Conservation (phyloP, 768 basidiomycete genomes). For the Termitomyces sp. region DNA sequence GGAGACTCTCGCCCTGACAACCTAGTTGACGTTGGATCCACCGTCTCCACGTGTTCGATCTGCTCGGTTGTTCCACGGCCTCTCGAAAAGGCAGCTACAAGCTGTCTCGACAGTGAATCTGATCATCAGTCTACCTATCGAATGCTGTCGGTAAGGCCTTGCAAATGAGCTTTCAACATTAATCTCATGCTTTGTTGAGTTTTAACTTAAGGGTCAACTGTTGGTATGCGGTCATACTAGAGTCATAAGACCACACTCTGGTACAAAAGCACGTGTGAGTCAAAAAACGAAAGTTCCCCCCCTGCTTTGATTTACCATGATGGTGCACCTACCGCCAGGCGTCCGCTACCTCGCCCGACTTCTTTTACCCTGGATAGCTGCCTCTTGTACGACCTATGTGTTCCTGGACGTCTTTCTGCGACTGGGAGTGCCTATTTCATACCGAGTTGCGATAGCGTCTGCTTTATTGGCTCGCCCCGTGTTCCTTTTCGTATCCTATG, state of each 20-base stretch:
- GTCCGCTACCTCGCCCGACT: conserved; percentile 9
- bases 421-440: conserved; percentile 2
- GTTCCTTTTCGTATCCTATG: neutral
- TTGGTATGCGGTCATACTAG: neutral
- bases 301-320: neutral
- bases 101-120: neutral
- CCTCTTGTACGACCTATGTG: conserved; percentile 1
- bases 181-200: neutral
- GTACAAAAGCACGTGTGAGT: conserved; percentile 2
- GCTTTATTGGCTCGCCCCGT: conserved; percentile 9
- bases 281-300: neutral
- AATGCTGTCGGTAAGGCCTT: neutral
- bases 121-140: neutral
- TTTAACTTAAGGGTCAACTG: neutral
- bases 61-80: neutral
- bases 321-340: conserved; percentile 8
- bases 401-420: conserved; percentile 5
- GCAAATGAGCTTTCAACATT: too few species aligned
- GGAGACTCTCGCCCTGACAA: neutral
- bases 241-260: neutral
- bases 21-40: neutral
- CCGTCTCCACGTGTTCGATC: neutral
- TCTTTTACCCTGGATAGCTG: conserved; percentile 1
- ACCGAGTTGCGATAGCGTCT: conserved; percentile 2
- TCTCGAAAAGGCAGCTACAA: neutral